Percentiles rank a stretch among this genome's conserved stretches.
Conservation (phyloP, 805 yeast species). For the Hanseniaspora thailandica region DNA sequence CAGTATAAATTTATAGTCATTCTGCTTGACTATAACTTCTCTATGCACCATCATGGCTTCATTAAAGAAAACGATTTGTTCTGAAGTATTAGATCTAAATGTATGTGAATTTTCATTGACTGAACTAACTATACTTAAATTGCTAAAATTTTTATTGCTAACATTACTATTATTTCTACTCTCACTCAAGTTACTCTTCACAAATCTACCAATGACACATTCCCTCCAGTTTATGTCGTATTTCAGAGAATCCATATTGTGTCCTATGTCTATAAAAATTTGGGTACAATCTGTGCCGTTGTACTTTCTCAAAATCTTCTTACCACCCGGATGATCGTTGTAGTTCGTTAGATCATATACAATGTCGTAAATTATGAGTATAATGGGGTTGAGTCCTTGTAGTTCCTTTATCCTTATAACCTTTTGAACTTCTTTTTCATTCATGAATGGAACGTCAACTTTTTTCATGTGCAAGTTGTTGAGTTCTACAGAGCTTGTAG, state of each 20-base stretch:
- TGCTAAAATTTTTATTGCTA: background rate
- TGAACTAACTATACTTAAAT: constrained; percentile 2
- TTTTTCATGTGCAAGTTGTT: background rate
- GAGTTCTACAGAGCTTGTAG: background rate
- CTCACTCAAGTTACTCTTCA: background rate
- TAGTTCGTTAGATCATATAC: constrained; percentile 21
- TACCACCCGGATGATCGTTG: constrained; percentile 24
- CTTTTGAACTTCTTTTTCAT: constrained; percentile 14
- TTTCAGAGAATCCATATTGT: constrained; percentile 26
- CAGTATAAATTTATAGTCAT: background rate
- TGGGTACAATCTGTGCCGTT: constrained; percentile 24
- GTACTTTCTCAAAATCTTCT: constrained; percentile 20
- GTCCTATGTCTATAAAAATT: constrained; percentile 24
- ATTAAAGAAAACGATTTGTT: background rate
- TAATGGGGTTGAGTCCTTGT: constrained; percentile 3
- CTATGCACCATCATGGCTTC: background rate
- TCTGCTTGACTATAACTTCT: background rate
- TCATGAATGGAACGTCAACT: background rate
- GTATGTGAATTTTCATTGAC: background rate
- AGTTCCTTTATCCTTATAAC: constrained; percentile 20
- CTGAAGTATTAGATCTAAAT: background rate
- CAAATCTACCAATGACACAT: constrained; percentile 8
- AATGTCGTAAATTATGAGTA: constrained; percentile 21
- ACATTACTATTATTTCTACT: background rate
- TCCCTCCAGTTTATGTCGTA: constrained; percentile 32